Percentiles rank a stretch among this genome's conserved stretches.
Conservation (phyloP, 768 basidiomycete genomes). For the Lactarius hengduanensis region DNA sequence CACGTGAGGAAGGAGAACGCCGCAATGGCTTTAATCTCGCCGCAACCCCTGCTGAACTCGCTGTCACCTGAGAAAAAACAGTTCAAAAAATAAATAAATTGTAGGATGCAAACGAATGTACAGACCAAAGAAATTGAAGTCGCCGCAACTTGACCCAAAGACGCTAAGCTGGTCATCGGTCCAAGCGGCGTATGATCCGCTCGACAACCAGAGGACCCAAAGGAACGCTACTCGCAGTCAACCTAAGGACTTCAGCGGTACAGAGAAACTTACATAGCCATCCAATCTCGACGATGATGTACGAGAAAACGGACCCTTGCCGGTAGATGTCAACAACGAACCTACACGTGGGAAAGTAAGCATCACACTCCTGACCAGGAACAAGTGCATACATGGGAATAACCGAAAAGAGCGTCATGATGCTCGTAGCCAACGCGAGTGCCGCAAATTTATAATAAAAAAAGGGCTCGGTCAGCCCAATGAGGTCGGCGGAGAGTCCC, state of each 20-base stretch:
- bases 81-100: not conserved
- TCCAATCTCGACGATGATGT: conserved; percentile 39
- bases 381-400: conserved; percentile 32
- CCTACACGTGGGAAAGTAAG: conserved; percentile 30
- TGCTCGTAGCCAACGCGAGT: conserved; percentile 35
- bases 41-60: conserved; percentile 29
- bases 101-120: not conserved
- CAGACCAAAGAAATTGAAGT: conserved; percentile 11
- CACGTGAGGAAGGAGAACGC: conserved; percentile 42
- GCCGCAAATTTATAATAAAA: conserved; percentile 31
- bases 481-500: conserved; percentile 32
- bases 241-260: not conserved
- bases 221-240: conserved; percentile 34
- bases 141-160: conserved; percentile 16
- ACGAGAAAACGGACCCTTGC: conserved; percentile 41
- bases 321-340: conserved; percentile 38
- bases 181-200: conserved; percentile 35
- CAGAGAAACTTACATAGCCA: conserved; percentile 38
- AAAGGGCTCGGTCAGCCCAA: conserved; percentile 27
- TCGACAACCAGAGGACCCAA: conserved; percentile 43
- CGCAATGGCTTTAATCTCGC: conserved; percentile 35
- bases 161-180: not conserved
- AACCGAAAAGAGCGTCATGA: conserved; percentile 35
- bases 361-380: not conserved
- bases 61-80: not conserved